A percentile compares a stretch with the other conserved stretches of the same genome.
Conservation (phyloP, 208 protist species). For the Trichomonas gallinae region DNA sequence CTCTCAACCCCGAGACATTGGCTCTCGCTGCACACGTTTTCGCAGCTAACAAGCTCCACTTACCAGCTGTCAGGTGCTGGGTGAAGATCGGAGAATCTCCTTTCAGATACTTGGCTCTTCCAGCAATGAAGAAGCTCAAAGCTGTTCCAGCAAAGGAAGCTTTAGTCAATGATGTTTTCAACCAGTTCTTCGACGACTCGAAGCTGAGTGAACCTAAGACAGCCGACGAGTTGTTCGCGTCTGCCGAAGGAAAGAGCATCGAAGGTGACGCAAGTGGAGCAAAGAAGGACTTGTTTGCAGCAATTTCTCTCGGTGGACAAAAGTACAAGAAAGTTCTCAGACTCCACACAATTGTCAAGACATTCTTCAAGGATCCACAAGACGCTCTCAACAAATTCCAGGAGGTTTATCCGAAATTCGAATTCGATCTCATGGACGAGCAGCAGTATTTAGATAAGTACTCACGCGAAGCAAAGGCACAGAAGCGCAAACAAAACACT, state of each 20-base stretch:
- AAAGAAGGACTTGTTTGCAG: background rate
- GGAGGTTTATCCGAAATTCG: background rate
- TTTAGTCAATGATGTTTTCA: background rate
- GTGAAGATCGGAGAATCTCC: background rate
- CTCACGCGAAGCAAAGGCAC: background rate
- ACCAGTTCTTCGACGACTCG: background rate
- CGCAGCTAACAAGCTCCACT: background rate
- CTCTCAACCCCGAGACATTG: background rate
- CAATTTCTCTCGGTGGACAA: background rate
- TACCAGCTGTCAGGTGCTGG: background rate
- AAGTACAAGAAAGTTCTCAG: background rate
- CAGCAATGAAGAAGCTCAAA: background rate
- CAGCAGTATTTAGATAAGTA: background rate
- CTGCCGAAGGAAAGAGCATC: background rate
- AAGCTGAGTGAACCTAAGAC: background rate
- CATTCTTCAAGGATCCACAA: background rate
- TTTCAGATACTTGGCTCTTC: background rate
- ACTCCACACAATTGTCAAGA: background rate
- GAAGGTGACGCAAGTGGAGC: background rate
- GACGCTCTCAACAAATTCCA: background rate
- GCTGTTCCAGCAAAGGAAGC: no score
- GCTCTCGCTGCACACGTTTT: background rate
- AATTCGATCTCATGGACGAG: background rate
- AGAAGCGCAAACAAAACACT: background rate
- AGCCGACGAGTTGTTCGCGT: background rate